Percentiles rank a stretch among this genome's conserved stretches.
Evolutionary conservation across 2,329 filamentous ascomycete species (phyloP).

Genomic region (Fusarium hainanense): DNA sequence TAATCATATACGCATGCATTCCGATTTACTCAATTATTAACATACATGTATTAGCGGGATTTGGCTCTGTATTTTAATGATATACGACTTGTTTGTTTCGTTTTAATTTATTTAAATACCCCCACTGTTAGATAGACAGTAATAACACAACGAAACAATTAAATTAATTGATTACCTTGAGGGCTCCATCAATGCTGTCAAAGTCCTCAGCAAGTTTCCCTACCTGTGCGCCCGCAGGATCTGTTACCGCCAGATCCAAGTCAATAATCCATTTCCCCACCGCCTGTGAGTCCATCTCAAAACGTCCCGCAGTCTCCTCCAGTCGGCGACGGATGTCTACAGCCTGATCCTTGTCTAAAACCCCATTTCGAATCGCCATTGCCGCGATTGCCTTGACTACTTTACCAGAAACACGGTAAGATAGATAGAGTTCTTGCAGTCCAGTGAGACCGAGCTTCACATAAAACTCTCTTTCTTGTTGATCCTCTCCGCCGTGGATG

Average conservation of each 20-base stretch:
- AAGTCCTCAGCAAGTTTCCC: neutral
- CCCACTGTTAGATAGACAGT: no score
- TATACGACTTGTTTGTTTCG: neutral
- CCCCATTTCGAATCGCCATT: neutral
- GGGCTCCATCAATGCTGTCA: neutral
- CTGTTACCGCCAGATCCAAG: neutral
- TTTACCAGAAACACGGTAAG: neutral
- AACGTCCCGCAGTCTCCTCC: neutral
- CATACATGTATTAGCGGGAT: neutral
- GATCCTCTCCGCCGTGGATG: neutral
- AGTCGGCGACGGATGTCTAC: rapidly evolving
- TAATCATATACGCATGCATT: neutral
- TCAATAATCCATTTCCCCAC: neutral
- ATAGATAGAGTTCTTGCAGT: neutral
- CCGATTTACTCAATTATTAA: rapidly evolving
- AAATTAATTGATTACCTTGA: neutral
- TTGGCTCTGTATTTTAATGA: neutral
- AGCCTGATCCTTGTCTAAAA: rapidly evolving
- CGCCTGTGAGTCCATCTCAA: rapidly evolving
- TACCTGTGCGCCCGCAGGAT: neutral
- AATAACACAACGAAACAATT: neutral
- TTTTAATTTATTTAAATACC: rapidly evolving
- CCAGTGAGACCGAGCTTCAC: neutral
- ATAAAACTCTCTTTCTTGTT: neutral
- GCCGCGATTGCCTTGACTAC: neutral